A percentile compares a stretch with the other conserved stretches of the same genome.
Conservation (phyloP, 768 basidiomycete genomes). For the Russula sp. region DNA sequence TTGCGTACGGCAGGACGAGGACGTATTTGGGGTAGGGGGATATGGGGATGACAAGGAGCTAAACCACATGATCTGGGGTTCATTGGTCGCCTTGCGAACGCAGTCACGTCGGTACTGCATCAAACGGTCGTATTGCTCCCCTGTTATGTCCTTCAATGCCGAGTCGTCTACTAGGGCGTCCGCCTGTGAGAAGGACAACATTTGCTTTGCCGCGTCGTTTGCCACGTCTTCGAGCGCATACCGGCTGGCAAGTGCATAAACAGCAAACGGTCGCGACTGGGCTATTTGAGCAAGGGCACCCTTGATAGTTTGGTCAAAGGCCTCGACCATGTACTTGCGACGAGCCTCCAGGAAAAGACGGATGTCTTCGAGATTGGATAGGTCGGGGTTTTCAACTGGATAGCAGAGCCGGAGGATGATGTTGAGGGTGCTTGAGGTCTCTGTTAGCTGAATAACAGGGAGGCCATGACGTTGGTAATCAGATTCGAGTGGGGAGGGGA, state of each 20-base stretch:
- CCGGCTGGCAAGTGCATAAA: conserved; percentile 26
- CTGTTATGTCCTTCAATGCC: conserved; percentile 21
- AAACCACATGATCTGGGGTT: conserved; percentile 24
- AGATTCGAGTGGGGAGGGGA: background rate
- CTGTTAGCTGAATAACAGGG: conserved; percentile 21
- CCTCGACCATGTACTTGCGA: conserved; percentile 28
- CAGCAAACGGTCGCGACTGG: conserved; percentile 17
- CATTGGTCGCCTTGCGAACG: conserved; percentile 17
- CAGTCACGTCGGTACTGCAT: conserved; percentile 24
- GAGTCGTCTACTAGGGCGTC: background rate
- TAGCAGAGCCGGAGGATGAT: conserved; percentile 26
- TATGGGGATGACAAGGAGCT: conserved; percentile 19
- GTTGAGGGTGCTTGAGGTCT: conserved; percentile 17
- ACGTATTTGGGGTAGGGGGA: conserved; percentile 16
- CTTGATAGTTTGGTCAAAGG: conserved; percentile 21
- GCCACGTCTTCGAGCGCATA: conserved; percentile 25
- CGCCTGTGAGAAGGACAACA: conserved; percentile 12
- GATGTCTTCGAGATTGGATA: conserved; percentile 19
- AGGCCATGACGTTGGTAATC: conserved; percentile 9
- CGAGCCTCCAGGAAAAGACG: conserved; percentile 23
- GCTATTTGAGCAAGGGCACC: conserved; percentile 17
- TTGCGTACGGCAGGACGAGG: conserved; percentile 22
- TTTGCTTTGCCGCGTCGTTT: conserved; percentile 24
- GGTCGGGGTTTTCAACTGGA: conserved; percentile 24
- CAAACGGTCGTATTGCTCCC: conserved; percentile 20